Base-by-base conservation (phyloP, 1,139 yeast species). In the Arxiozyma slooffiae region DNA sequence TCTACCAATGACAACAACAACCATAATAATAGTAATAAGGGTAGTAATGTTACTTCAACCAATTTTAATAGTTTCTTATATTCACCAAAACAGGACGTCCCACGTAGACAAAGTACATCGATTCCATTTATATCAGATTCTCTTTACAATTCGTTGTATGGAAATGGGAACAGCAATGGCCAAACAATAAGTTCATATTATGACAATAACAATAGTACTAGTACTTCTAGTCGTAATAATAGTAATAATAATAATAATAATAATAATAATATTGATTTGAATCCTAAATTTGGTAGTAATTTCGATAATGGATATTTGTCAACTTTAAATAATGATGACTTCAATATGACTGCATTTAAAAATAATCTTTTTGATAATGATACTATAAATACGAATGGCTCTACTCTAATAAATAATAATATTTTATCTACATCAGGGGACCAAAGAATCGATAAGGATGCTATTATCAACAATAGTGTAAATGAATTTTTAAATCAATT, bases 61-160 rank as follows among this genome's bases (percentile, higher is more conserved):
- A 41, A 47, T 36, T 23, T 41, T 34, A 30, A 36, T 17, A 49
- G 43, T 38, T 34, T 20, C n/a, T 16, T 44, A 17, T 22, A 39
- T 24, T 48, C 50, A 18, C 49, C 51, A 36, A 48, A 39, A 23
- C 50, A 46, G 30, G 38, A 39, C 22, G 16, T 37, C 23, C 22
- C 41, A 20, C 48, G 34, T 34, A 38, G 44, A 37, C 46, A 48
- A 48, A 53, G 63, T 39, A 53, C 57, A 18, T 59, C 62, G 5
- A 52, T 56, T 56, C 60, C 64, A 8, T 50, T 59, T 37, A 61
- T 57, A 36, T 59, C 59, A 9, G 43, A 52, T 39, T 59, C 56
- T 39, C 47, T 60, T 7, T 55, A 59, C 41, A 52, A 56, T 18
- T 57, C 57, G 36, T 54, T 60, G 20, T 59, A 60, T 53, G 50